Percentiles rank a stretch among this genome's conserved stretches.
These are phyloP conservation scores for Heterobasidion annosum DNA, from an alignment of 1,284 basidiomycete genomes.

Conservation along the genomic window DNA sequence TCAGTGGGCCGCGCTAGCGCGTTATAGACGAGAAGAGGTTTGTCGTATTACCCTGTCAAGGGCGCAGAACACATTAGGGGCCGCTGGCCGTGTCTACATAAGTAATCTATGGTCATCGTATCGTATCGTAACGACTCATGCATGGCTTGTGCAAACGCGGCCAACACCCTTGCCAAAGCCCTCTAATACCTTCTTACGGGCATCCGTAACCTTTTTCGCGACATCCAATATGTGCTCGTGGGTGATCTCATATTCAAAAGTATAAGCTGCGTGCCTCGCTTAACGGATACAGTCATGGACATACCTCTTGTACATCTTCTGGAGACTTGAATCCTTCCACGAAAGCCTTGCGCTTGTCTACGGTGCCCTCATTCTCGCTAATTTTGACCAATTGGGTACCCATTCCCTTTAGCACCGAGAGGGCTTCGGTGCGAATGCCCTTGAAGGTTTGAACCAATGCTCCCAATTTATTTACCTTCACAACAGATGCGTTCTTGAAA, in stretches of 20 bases:
- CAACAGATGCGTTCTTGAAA: conserved; percentile 58
- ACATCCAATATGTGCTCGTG: conserved; percentile 54
- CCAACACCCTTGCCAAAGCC: conserved; percentile 60
- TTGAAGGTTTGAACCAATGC: conserved; percentile 61
- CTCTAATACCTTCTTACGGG: conserved; percentile 62
- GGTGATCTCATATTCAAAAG: conserved; percentile 36
- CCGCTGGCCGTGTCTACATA: neutral
- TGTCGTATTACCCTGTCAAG: neutral
- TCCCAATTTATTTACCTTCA: conserved; percentile 67
- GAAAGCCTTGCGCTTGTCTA: conserved; percentile 42
- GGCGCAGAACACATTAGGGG: neutral
- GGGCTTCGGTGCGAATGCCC: conserved; percentile 42
- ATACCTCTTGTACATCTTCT: conserved; percentile 32
- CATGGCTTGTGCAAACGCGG: conserved; percentile 32
- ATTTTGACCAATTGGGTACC: conserved; percentile 39
- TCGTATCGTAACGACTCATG: neutral
- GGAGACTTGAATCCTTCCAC: conserved; percentile 39
- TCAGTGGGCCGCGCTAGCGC: no score
- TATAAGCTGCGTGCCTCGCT: neutral
- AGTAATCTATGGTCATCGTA: neutral
- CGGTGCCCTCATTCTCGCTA: conserved; percentile 39
- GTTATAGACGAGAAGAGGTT: neutral
- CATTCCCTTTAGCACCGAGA: conserved; percentile 45
- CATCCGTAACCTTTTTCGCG: conserved; percentile 56
- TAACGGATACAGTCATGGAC: conserved; percentile 5